Base-by-base conservation (phyloP, 768 basidiomycete genomes). In the Boletus insuetus region DNA sequence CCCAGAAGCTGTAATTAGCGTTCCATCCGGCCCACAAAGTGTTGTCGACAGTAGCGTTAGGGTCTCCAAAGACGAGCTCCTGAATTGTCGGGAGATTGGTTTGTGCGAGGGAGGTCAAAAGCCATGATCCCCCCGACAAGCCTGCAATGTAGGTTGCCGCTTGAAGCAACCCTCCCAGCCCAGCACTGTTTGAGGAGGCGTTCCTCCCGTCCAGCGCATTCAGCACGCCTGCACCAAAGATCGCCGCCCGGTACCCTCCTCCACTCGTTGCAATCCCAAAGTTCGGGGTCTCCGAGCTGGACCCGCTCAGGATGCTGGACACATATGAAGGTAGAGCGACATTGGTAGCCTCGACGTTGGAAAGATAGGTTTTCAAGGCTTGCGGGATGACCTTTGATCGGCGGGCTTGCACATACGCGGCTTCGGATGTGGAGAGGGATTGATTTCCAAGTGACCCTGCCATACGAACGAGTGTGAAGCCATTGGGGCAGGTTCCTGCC, bases 221-320 rank as follows among this genome's bases (percentile, higher is more conserved):
- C 46, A 79, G 59, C 20, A 82, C 74, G 1, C 81, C 84, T 3
- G 79, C 83, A 41, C 77, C 78, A 48, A 77, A 79, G 10, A 81
- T 70, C 6, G 82, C 79, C 0, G 84, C 85, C 12, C 84, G 68
- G 46, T 80, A 77, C 0, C 82, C 79, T 6, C 85, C 85, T 14
- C 85, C 85, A 22, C 79, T 80, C 29, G 77, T 65, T 0, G 83
- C 82, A 51, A 84, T 78, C 0, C 75, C 80, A 5, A 82, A 60
- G n/a, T 59, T 73, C 5, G 77, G 79, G 0, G 66, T 54, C 10
- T 66, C 49, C 1, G 54, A 24, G n/a, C 56, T 59, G 16, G 55
- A 46, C 2, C 58, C 69, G 19, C n/a, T 52, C n/a, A 71, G 51
- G 43, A 78, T 74, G 24, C 50, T 43, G 19, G 66, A 61, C 7